Base-by-base conservation (phyloP, 1,284 basidiomycete species). In the Lignosus rhinocerotis region DNA sequence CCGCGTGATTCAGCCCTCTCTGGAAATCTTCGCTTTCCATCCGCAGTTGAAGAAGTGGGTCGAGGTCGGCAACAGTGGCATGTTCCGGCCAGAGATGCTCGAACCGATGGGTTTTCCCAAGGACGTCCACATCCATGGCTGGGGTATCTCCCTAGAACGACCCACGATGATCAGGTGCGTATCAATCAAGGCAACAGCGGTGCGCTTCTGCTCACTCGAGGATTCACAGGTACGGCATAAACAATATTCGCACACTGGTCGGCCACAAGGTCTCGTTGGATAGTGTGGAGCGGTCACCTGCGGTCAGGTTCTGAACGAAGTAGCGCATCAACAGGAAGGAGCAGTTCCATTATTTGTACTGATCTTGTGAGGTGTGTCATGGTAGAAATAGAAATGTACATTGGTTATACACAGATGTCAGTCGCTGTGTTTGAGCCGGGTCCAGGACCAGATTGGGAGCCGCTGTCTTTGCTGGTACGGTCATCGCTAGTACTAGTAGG, bases 31-130 rank as follows among this genome's bases (percentile, higher is more conserved):
- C 76, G 95, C 96, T 34, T 99, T 96, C 85, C 97, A 99, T 72
- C 93, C 95, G 48, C 88, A 91, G 68, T 82, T 99, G 45, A 82
- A 90, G 71, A 94, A 94, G 72, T 99, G 97, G 96, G 96, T 99
- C 48, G 96, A 99, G 71, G 88, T 93, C 19, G 90, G 91, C 21
- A 93, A 96, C 78, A 96, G 93, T 68, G 97, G 97, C 46, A 97
- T 99, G 92, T 99, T 99, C 89, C 86, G 97, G 39, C 97, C 97
- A 2, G 97, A 99, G 73, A 99, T 99, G 96, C 81, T 99, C 48
- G 94, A 95, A 71, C 95, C 97, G 9, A 99, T 99, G 96, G 97
- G 97, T 43, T 88, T 99, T 70, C 97, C 97, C 2, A 93, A 95
- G 66, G 95, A 96, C 67, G 95, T 99, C 10, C 90, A 96, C 52